phyloP scores from a whole-genome alignment of 352 stramenopile species.

The Pythium oligandrum region DNA sequence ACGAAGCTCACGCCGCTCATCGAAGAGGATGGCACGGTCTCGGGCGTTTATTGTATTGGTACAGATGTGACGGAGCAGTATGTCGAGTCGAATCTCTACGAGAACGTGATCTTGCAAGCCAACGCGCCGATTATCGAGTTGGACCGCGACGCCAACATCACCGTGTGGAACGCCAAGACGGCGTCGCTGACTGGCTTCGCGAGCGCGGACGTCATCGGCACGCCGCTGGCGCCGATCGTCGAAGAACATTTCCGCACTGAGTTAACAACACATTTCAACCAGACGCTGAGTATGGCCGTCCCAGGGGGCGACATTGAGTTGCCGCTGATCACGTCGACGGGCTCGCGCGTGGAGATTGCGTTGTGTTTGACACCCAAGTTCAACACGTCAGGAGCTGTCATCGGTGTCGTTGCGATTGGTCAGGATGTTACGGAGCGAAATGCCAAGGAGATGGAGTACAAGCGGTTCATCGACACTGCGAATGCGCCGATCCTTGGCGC shows the following conservation, averaged over 20 bases:
- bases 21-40: slow-evolving; percentile 29
- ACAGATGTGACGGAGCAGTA: slow-evolving; percentile 52
- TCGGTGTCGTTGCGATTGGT: slow-evolving; percentile 72
- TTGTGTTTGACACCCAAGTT: slow-evolving; percentile 17
- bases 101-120: slow-evolving; percentile 41
- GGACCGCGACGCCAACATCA: slow-evolving; percentile 48
- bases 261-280: slow-evolving; percentile 20
- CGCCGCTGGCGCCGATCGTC: slow-evolving; percentile 25
- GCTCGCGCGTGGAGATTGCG: slow-evolving; percentile 15
- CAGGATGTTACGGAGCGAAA: slow-evolving; percentile 81
- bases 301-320: slow-evolving; percentile 79
- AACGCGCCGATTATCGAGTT: slow-evolving; percentile 62
- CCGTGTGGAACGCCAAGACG: slow-evolving; percentile 51
- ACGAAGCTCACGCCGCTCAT: slow-evolving; percentile 23
- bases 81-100: slow-evolving; percentile 52
- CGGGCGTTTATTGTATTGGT: slow-evolving; percentile 63
- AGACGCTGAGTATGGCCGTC: slow-evolving; percentile 27
- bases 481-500: slow-evolving; percentile 90
- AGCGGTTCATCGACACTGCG: slow-evolving; percentile 84
- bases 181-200: slow-evolving; percentile 44
- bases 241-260: slow-evolving; percentile 39
- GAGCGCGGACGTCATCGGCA: slow-evolving; percentile 27
- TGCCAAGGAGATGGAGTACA: slow-evolving; percentile 85
- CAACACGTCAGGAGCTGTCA: slow-evolving; percentile 25
- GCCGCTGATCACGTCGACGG: slow-evolving; percentile 39